Base-by-base conservation (phyloP, 148 eudicot genomes). In the Rhododendron kiyosumense region DNA sequence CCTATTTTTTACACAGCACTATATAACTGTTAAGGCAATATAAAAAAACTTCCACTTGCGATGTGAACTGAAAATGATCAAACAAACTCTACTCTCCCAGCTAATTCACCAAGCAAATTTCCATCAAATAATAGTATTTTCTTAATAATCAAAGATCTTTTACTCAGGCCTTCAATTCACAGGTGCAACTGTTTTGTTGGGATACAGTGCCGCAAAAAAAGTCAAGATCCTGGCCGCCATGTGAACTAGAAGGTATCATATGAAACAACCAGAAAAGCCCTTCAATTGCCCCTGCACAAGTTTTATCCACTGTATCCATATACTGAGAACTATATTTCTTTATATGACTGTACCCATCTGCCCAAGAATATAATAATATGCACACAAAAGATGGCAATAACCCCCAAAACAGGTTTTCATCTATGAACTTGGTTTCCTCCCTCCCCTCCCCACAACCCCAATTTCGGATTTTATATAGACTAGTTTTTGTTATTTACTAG, bases 141-240 rank as follows among this genome's bases (percentile, higher is more conserved):
- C 10, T 2, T 1, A 48, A 77, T 41, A 22, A 77, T 20, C 45
- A 38, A 76, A 24, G 28, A 76, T 5, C 79, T 76, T 76, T 20
- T 49, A 36, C 79, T 75, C 46, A 38, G 78, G n/a, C 30, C 14
- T n/a, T n/a, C 81, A 78, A 43, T 78, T 26, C 52, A 5, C 7
- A 78, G 81, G 32, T n/a, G 52, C 54, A 78, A 45, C 52, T 5
- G 13, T n/a, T 75, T 76, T 38, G 3, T 22, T 20, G 4, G 46
- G 48, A 36, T 41, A 76, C 79, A 78, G 28, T 38, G 17, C 54
- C 54, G n/a, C 81, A 45, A 45, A 45, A 45, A 32, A 43, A 78
- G 57, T 79, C 57, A 79, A 79, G 81, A 79, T 79, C 59, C 11
- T 79, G 59, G 81, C 20, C 34, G n/a, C 57, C 57, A 13, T n/a